Base-by-base conservation (phyloP, 345 rosid genomes). In the Bretschneidera sinensis region DNA sequence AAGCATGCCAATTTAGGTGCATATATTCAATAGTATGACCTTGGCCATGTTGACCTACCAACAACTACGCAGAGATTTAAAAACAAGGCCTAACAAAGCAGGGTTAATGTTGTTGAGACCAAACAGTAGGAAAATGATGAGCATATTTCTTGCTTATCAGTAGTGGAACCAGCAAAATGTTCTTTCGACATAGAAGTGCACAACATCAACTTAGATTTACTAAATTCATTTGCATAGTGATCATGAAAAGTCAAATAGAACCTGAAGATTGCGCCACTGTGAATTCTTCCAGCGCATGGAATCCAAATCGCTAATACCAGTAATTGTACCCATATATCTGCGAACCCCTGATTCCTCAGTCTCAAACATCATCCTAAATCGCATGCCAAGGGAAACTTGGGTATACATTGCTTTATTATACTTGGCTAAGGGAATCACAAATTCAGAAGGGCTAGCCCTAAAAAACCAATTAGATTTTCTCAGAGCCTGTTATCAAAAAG, bases 181-280 rank as follows among this genome's bases (percentile, higher is more conserved):
- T 9, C 9, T 31, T 31, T 31, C 9, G 35, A 31, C 9, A 31
- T 9, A 4, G 45, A 1, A 39, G 10, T 39, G 10, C 4, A 28
- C 33, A 28, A 28, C 33, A 28, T 14, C 16, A 39, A 14, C 11
- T 39, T n/a, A n/a, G n/a, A n/a, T n/a, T n/a, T 39, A 11, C 45
- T 39, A 39, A 11, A 39, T 39, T 39, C 2, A 39, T 39, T 14
- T 1, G 1, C 15, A 39, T 4, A 31, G 35, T 4, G 9, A 39
- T 5, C 45, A 39, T 5, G 10, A 39, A 5, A 39, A 14, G 9
- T 1, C 52, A 62, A 57, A 49, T 28, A 21, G 25, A 79, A 92
- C 98, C 99, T 94, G 99, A 73, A 94, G 91, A 79, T 83, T 94
- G 59, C 96, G 92, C 99, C 97, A 90, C 63, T 90, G 97, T 47